These are phyloP conservation scores for Picochlorum sp. DNA, from an alignment of 139 green algal species.

Conservation along the genomic window DNA sequence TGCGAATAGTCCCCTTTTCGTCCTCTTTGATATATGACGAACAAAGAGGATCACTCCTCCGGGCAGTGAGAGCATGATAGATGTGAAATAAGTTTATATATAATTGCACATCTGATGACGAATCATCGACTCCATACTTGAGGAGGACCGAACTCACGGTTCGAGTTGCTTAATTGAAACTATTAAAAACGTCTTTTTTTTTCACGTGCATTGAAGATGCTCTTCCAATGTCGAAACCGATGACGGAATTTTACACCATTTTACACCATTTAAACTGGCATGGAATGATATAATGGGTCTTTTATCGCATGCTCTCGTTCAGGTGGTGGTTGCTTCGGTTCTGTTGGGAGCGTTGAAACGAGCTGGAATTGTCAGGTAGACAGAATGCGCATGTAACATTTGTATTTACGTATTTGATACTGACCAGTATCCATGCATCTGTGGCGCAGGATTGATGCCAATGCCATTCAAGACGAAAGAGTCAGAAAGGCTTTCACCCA, in stretches of 20 bases:
- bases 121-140: too few relatives aligned
- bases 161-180: neutral
- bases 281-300: slow-evolving; percentile 17
- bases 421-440: too few relatives aligned
- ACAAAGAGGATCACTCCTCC: slow-evolving; percentile 15
- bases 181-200: neutral
- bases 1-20: slow-evolving; percentile 55
- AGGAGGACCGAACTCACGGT: too few relatives aligned
- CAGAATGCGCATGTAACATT: neutral
- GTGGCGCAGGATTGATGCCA: slow-evolving; percentile 16
- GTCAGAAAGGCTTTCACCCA: slow-evolving; percentile 11
- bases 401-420: neutral
- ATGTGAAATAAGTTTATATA: neutral
- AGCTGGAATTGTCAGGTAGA: slow-evolving; percentile 26
- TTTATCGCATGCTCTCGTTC: slow-evolving; percentile 4
- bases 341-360: slow-evolving; percentile 31
- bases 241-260: neutral
- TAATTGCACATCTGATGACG: too few relatives aligned
- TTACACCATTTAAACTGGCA: neutral
- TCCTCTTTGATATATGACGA: slow-evolving; percentile 24
- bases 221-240: neutral
- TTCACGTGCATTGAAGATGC: too few relatives aligned
- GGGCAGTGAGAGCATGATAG: slow-evolving; percentile 7
- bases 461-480: slow-evolving; percentile 18
- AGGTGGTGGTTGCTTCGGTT: slow-evolving; percentile 19